Percentiles rank a stretch among this genome's conserved stretches.
phyloP scores from a whole-genome alignment of 1,284 basidiomycete species.

The Melanopsichium pennsylvanicum region DNA sequence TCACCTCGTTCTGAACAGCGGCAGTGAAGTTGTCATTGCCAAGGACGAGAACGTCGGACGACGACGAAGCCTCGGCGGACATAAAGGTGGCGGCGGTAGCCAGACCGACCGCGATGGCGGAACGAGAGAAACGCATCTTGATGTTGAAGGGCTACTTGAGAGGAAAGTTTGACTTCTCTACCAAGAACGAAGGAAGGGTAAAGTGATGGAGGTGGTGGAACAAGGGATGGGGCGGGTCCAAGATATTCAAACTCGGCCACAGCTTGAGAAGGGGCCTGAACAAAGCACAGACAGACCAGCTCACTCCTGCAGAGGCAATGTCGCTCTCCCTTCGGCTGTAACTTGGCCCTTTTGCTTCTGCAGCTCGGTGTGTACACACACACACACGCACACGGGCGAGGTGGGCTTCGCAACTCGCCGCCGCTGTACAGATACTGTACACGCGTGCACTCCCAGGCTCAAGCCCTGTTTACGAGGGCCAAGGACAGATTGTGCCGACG shows the following conservation, averaged over 20 bases:
- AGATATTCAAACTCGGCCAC: conserved; percentile 1
- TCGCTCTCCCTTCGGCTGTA: not conserved
- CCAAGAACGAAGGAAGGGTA: not conserved
- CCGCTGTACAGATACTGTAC: too few species aligned
- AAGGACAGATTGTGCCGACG: conserved; percentile 6
- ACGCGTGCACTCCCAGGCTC: too few species aligned
- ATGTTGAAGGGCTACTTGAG: not conserved
- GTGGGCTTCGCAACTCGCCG: too few species aligned
- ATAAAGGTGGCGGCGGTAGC: conserved; percentile 61
- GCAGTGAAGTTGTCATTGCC: conserved; percentile 77
- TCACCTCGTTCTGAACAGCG: conserved; percentile 72
- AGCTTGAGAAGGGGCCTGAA: not conserved
- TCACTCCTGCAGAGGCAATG: too few species aligned
- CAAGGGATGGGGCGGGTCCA: not conserved
- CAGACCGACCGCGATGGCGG: conserved; percentile 47
- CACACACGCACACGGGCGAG: not conserved
- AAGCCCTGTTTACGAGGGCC: too few species aligned
- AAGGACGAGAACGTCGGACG: conserved; percentile 83
- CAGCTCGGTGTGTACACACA: not conserved
- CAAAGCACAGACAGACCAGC: not conserved
- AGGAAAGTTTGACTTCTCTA: conserved; percentile 12
- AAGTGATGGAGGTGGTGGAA: not conserved
- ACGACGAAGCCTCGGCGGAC: conserved; percentile 70
- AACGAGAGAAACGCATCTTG: conserved; percentile 50
- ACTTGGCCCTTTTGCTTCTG: not conserved